A percentile compares a stretch with the other conserved stretches of the same genome.
Conservation (phyloP, 768 basidiomycete genomes). For the Trametes sanguinea region DNA sequence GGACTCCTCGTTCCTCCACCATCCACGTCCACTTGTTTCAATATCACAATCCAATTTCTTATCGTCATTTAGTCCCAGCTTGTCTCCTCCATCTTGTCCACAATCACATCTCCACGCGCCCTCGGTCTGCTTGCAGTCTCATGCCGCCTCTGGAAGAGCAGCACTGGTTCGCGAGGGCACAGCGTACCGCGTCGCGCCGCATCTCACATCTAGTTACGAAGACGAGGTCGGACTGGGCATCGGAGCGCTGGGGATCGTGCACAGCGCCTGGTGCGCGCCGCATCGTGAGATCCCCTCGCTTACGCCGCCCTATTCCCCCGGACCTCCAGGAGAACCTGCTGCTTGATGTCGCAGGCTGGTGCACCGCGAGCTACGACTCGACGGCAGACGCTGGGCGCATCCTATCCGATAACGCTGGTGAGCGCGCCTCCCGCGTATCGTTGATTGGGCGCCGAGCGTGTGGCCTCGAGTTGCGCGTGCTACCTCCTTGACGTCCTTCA, state of each 20-base stretch:
- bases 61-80: slow-evolving; percentile 26
- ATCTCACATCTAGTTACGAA: neutral
- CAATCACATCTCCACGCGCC: slow-evolving; percentile 34
- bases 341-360: slow-evolving; percentile 44
- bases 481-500: slow-evolving; percentile 11
- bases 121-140: slow-evolving; percentile 32
- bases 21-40: slow-evolving; percentile 15
- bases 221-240: slow-evolving; percentile 30
- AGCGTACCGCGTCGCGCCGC: slow-evolving; percentile 2
- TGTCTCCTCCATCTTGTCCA: slow-evolving; percentile 30
- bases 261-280: slow-evolving; percentile 37
- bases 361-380: slow-evolving; percentile 26
- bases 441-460: slow-evolving; percentile 38
- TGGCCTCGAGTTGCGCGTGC: slow-evolving; percentile 15
- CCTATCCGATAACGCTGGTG: slow-evolving; percentile 38
- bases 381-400: neutral
- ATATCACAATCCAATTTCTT: slow-evolving; percentile 25
- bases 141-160: slow-evolving; percentile 19
- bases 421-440: slow-evolving; percentile 37
- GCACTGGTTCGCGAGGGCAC: slow-evolving; percentile 9
- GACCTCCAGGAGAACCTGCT: slow-evolving; percentile 32
- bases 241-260: slow-evolving; percentile 35
- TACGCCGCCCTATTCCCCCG: slow-evolving; percentile 15
- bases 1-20: slow-evolving; percentile 23
- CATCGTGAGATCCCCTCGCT: slow-evolving; percentile 19